phyloP scores from a whole-genome alignment of 1,284 basidiomycete genomes.

The Cutaneotrichosporon dermatis region DNA sequence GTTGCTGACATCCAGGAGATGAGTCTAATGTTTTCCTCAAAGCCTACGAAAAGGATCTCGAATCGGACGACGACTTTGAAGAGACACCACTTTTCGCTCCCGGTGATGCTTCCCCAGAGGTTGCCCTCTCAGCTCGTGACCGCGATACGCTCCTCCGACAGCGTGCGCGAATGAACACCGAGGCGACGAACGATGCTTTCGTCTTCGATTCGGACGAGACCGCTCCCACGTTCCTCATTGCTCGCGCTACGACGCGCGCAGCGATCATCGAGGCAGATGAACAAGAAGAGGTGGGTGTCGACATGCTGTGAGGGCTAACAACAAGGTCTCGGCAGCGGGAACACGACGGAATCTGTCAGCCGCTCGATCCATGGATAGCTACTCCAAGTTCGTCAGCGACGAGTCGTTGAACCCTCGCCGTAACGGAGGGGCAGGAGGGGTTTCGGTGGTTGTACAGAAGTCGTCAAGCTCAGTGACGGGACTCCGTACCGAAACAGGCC shows the following conservation, averaged over 20 bases:
- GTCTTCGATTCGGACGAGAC: background rate
- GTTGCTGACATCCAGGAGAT: conserved; percentile 8
- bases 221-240: background rate
- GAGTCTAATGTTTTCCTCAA: conserved; percentile 32
- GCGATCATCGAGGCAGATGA: background rate
- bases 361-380: conserved; percentile 16
- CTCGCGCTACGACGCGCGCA: background rate
- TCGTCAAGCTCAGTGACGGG: background rate
- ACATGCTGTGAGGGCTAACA: background rate
- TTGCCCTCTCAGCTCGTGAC: conserved; percentile 12
- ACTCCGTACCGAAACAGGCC: background rate
- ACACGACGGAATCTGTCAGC: no score
- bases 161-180: conserved; percentile 22
- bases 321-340: no score
- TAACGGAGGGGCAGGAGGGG: conserved; percentile 15
- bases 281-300: background rate
- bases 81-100: conserved; percentile 13
- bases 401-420: conserved; percentile 30
- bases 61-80: conserved; percentile 36
- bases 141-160: conserved; percentile 17
- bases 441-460: conserved; percentile 26
- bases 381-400: conserved; percentile 24
- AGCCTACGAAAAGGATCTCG: conserved; percentile 29
- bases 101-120: background rate
- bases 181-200: background rate